Base-by-base conservation (phyloP, 1,284 basidiomycete genomes). In the Polyporus tsugae region DNA sequence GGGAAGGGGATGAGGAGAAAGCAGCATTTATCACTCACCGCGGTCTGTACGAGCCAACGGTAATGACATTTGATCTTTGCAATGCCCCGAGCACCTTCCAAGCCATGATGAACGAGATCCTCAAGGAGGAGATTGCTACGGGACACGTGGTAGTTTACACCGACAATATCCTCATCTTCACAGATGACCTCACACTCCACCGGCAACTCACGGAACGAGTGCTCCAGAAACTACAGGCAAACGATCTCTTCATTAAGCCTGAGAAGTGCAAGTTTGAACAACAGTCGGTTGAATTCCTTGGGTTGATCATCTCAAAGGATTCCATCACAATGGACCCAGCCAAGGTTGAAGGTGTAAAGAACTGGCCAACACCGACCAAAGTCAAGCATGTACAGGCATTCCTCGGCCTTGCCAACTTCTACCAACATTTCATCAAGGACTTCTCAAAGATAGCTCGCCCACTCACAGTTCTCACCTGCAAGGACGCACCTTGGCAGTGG, bases 221-320 rank as follows among this genome's bases (percentile, higher is more conserved):
- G 13, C 68, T 83, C 1, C 29, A 73, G n/a, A 57, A 73, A 9
- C 75, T 84, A 2, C 63, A 71, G 1, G 55, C 76, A 9, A 39
- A 76, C 41, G 76, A 75, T 0, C 76, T 84, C 0, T 77, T 68
- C 25, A 60, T 77, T 0, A 82, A 83, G 60, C 65, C 75, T 0
- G 74, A 78, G 36, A 84, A 85, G 63, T 84, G 82, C 57, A 62
- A 76, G 1, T 85, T 84, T 68, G 64, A 77, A 13, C 10, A 62
- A 4, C 10, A 22, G 0, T 17, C 74, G 22, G 74, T 79, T 0
- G 79, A 83, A n/a, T 66, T 66, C 41, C 39, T 39, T 13, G 13
- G 39, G 9, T 13, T 39, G 9, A 39, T 39, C 39, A 39, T 39
- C 39, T 55, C 62, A 4, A 25, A 46, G 38, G 62, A 59, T 22